Evolutionary conservation across 331 rosid species (phyloP), one percentile per base, ranked within the genome.

Genomic region (Telfairia occidentalis): DNA sequence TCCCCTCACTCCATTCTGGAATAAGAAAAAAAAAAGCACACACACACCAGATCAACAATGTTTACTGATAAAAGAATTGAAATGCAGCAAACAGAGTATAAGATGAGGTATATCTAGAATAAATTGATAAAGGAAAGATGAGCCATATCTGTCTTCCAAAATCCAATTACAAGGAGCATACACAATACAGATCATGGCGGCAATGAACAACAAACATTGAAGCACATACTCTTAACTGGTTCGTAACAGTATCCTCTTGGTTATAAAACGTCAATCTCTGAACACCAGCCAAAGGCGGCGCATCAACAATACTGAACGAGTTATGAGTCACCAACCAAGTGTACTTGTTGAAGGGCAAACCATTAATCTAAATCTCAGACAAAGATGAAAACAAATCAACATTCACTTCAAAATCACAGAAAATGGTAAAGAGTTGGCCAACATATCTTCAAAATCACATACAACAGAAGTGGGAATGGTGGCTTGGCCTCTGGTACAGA

Each of bases 1-100:
- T 74, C 98, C 97, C 79, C 98, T 85, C 78, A 88, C 98, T 78
- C 98, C 98, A 85, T 94, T 94, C 98, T 94, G 77, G 79, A 82
- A 80, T 75, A 48, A 71, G 76, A 40, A 35, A 77, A 82, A 77
- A 21, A 8, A 37, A n/a, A 81, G 46, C 43, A 54, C 71, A 65
- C 63, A 73, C 54, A 58, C 45, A 6, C 11, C 35, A 42, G 60
- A 73, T 74, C 77, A 54, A 54, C 74, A 61, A n/a, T 66, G 37
- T 2, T 32, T 2, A 18, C 29, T 34, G 7, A 75, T 35, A 19
- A 29, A 60, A 32, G 12, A 49, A 30, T 35, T 23, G 9, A 19
- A 63, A 21, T 37, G 19, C 2, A 58, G 35, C 64, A 70, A 29
- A 2, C 74, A 79, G 53, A 63, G 73, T 11, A n/a, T 2, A n/a